A percentile compares a stretch with the other conserved stretches of the same genome.
phyloP scores from a whole-genome alignment of 352 stramenopile genomes.

The Pythium sukuiense region DNA sequence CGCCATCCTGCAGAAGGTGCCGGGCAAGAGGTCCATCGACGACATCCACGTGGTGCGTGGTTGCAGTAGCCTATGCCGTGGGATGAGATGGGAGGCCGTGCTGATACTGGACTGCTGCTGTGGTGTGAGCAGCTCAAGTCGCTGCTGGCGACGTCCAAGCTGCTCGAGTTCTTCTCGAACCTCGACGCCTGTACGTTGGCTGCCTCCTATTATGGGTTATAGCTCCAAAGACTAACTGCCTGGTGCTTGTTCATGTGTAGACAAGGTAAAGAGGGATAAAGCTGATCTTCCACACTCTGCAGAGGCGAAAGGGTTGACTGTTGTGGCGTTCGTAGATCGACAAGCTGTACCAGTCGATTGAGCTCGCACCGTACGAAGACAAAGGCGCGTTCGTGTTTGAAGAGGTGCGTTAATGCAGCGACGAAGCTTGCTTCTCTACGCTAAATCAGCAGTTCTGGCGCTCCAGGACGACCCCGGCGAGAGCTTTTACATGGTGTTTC shows the following conservation, averaged over 20 bases:
- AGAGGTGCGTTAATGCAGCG: slow-evolving; percentile 15
- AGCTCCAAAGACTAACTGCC: neutral
- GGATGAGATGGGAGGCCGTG: too few species aligned
- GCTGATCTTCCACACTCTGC: too few species aligned
- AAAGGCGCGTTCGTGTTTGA: slow-evolving; percentile 62
- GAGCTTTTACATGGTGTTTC: slow-evolving; percentile 79
- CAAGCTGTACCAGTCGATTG: slow-evolving; percentile 74
- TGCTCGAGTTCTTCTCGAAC: slow-evolving; percentile 82
- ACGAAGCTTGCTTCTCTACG: neutral
- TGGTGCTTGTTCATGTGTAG: neutral
- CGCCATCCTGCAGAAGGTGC: slow-evolving; percentile 50
- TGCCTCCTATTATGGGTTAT: neutral
- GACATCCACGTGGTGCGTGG: slow-evolving; percentile 62
- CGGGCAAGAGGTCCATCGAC: slow-evolving; percentile 60
- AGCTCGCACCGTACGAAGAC: slow-evolving; percentile 43
- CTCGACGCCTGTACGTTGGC: slow-evolving; percentile 64
- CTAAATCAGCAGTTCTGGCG: neutral
- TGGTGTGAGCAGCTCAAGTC: slow-evolving; percentile 51
- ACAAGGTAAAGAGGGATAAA: neutral
- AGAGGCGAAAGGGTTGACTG: neutral
- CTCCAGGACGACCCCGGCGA: slow-evolving; percentile 67
- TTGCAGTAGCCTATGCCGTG: too few species aligned
- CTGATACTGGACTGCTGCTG: neutral
- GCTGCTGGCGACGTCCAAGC: slow-evolving; percentile 63
- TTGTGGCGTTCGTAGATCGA: slow-evolving; percentile 34